Evolutionary conservation across 2,329 filamentous ascomycete species (phyloP).

Genomic region (Botrytis elliptica): DNA sequence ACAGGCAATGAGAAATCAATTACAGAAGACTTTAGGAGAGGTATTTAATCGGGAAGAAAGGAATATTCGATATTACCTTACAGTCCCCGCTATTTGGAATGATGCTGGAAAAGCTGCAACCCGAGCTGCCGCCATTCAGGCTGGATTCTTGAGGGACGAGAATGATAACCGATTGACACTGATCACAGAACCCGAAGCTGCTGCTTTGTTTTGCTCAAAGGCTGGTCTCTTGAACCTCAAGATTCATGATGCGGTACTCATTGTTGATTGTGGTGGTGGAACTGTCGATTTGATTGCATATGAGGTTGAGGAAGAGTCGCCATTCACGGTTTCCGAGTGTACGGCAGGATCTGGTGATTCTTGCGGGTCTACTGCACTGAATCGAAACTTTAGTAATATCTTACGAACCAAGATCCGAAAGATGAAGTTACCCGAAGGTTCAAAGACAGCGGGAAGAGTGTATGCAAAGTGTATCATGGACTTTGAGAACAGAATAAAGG

Average conservation of each 20-base stretch:
- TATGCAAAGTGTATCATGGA: slow-evolving; percentile 99
- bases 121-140: slow-evolving; percentile 91
- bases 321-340: slow-evolving; percentile 95
- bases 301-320: slow-evolving; percentile 95
- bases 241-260: slow-evolving; percentile 96
- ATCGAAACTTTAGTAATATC: slow-evolving; percentile 98
- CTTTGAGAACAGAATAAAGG: slow-evolving; percentile 99
- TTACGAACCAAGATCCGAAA: slow-evolving; percentile 96
- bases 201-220: slow-evolving; percentile 96
- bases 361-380: slow-evolving; percentile 95
- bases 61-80: slow-evolving; percentile 96
- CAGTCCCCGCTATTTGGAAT: slow-evolving; percentile 99
- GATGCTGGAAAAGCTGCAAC: slow-evolving; percentile 97
- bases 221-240: slow-evolving; percentile 94
- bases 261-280: slow-evolving; percentile 97
- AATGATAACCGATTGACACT: slow-evolving; percentile 95
- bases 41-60: slow-evolving; percentile 98
- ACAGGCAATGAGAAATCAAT: slow-evolving; percentile 91
- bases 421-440: slow-evolving; percentile 97
- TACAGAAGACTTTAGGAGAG: slow-evolving; percentile 95
- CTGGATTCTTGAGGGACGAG: slow-evolving; percentile 93
- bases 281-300: slow-evolving; percentile 99
- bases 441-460: slow-evolving; percentile 94
- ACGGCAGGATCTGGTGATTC: slow-evolving; percentile 97
- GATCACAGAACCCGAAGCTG: slow-evolving; percentile 94